Evolutionary conservation across 805 yeast genomes (phyloP).

Genomic region (Candida boleticola): DNA sequence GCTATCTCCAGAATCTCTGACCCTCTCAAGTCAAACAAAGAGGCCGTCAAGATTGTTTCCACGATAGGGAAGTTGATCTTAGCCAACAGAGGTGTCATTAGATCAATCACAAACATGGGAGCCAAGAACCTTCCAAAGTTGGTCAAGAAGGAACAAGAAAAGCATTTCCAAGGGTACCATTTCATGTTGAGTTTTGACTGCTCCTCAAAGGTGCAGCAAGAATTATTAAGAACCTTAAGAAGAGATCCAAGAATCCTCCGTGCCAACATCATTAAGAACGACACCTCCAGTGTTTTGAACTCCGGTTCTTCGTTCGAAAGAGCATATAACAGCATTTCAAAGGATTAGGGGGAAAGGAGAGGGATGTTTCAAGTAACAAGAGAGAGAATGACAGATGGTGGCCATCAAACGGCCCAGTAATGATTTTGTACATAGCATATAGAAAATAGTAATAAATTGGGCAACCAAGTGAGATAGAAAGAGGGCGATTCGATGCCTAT

Average conservation of each 20-base stretch:
- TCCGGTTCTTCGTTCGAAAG: constrained; percentile 58
- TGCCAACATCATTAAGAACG: constrained; percentile 66
- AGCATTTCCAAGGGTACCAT: constrained; percentile 87
- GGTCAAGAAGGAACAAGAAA: constrained; percentile 80
- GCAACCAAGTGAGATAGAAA: too few relatives aligned
- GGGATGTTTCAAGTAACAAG: background rate
- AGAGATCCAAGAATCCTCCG: constrained; percentile 91
- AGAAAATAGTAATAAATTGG: too few relatives aligned
- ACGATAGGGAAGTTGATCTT: constrained; percentile 82
- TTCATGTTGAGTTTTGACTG: constrained; percentile 86
- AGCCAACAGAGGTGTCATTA: constrained; percentile 89
- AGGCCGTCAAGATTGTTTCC: constrained; percentile 42
- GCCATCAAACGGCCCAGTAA: too few relatives aligned
- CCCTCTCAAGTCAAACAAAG: constrained; percentile 42
- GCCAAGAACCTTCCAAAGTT: constrained; percentile 75
- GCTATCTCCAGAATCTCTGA: constrained; percentile 83
- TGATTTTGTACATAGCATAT: too few relatives aligned
- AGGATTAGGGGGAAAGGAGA: background rate
- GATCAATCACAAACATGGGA: constrained; percentile 80
- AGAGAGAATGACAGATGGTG: too few relatives aligned
- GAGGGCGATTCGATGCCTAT: too few relatives aligned
- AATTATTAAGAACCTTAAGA: constrained; percentile 73
- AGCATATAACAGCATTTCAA: constrained; percentile 12
- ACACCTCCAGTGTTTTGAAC: constrained; percentile 50
- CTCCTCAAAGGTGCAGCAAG: constrained; percentile 81